Conservation (phyloP, 164 flowering plant species). For the Malania oleifera region DNA sequence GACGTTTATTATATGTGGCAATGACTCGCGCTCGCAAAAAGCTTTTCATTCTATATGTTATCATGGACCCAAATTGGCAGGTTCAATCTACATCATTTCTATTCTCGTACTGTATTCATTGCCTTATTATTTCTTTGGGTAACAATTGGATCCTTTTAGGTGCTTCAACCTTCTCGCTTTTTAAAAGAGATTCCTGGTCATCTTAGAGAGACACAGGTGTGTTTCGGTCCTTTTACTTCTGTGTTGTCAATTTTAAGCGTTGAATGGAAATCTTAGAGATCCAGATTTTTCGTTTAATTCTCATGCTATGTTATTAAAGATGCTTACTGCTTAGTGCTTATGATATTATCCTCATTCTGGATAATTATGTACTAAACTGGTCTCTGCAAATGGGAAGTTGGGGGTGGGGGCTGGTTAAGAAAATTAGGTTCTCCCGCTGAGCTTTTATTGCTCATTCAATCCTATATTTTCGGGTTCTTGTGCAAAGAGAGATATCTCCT, state of each 20-base stretch:
- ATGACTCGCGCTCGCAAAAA: slow-evolving; percentile 94
- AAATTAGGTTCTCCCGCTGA: too few species aligned
- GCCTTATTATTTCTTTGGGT: slow-evolving; percentile 1
- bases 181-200: slow-evolving; percentile 78
- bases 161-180: slow-evolving; percentile 90
- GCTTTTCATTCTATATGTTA: slow-evolving; percentile 66
- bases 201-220: slow-evolving; percentile 65
- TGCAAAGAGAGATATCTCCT: too few species aligned
- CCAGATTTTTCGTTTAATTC: too few species aligned
- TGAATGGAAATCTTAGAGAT: neutral
- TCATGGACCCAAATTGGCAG: slow-evolving; percentile 87
- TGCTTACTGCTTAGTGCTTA: too few species aligned
- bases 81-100: slow-evolving; percentile 24
- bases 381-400: too few species aligned
- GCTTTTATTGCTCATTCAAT: too few species aligned
- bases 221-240: neutral
- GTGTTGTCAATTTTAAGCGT: neutral
- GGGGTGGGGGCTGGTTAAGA: too few species aligned
- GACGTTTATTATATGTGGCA: slow-evolving; percentile 84
- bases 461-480: too few species aligned
- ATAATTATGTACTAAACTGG: too few species aligned
- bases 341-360: too few species aligned
- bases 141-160: slow-evolving; percentile 31
- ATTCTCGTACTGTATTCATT: neutral
- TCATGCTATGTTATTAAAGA: neutral